phyloP scores from a whole-genome alignment of 441 rosid species.

The Syzygium syzygioides region DNA sequence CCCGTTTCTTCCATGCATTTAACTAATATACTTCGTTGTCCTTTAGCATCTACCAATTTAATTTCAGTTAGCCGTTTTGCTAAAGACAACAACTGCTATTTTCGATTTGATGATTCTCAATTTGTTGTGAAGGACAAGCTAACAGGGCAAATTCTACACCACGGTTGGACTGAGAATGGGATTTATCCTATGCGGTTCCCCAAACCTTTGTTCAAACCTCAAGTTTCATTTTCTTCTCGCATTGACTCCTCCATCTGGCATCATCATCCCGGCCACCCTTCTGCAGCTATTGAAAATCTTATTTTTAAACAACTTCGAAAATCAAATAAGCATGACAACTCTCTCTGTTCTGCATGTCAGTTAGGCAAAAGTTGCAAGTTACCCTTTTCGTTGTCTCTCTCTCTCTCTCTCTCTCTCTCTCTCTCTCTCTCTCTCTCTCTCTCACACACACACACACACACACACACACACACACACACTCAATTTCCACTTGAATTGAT shows the following conservation, averaged over 20 bases:
- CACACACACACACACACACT: fast-evolving
- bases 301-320: not conserved
- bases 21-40: not conserved
- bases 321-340: not conserved
- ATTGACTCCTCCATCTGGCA: not conserved
- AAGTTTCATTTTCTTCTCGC: not conserved
- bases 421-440: too few species aligned
- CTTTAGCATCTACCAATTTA: not conserved
- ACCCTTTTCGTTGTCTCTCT: not conserved
- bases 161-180: not conserved
- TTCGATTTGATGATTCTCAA: not conserved
- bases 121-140: not conserved
- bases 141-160: not conserved
- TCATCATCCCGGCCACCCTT: not conserved
- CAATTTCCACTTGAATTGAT: not conserved
- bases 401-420: too few species aligned
- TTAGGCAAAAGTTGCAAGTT: not conserved
- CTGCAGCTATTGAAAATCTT: not conserved
- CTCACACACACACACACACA: too few species aligned
- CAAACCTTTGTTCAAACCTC: not conserved
- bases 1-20: not conserved
- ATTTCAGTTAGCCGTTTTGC: too few species aligned
- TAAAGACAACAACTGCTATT: not conserved
- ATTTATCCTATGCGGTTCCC: not conserved
- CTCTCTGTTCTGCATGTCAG: not conserved